Evolutionary conservation across 768 basidiomycete genomes (phyloP).

Genomic region (Dioszegia crocea): DNA sequence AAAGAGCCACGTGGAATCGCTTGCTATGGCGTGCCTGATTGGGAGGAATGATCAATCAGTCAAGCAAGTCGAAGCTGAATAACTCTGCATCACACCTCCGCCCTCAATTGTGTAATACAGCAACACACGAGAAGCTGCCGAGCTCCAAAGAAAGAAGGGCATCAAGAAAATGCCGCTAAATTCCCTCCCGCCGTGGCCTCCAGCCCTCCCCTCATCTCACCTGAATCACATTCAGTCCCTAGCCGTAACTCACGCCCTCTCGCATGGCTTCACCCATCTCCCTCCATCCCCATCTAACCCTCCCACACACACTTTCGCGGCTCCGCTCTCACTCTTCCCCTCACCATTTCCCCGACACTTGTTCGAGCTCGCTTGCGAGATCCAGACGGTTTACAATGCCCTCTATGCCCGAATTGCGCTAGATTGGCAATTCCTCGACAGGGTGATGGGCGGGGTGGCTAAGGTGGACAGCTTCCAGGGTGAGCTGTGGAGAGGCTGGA

Average conservation of each 20-base stretch:
- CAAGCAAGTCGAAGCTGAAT: too few species aligned
- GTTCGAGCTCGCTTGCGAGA: slow-evolving; percentile 61
- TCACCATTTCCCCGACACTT: slow-evolving; percentile 73
- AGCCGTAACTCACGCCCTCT: slow-evolving; percentile 77
- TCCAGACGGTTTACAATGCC: slow-evolving; percentile 76
- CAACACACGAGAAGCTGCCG: too few species aligned
- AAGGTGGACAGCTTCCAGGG: slow-evolving; percentile 83
- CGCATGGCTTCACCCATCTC: slow-evolving; percentile 65
- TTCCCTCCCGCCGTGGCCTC: slow-evolving; percentile 63
- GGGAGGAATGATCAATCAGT: too few species aligned
- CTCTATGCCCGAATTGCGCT: slow-evolving; percentile 79
- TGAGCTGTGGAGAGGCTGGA: slow-evolving; percentile 82
- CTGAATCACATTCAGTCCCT: slow-evolving; percentile 60
- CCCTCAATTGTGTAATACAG: too few species aligned
- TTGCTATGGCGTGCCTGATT: too few species aligned
- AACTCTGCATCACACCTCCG: too few species aligned
- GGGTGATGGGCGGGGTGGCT: slow-evolving; percentile 77
- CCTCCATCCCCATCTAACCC: slow-evolving; percentile 52
- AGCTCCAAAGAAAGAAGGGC: too few species aligned
- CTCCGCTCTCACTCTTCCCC: slow-evolving; percentile 82
- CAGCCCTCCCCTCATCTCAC: slow-evolving; percentile 60
- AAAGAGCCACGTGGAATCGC: too few species aligned
- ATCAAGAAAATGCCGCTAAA: slow-evolving; percentile 6
- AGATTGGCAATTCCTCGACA: slow-evolving; percentile 74
- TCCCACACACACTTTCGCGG: slow-evolving; percentile 72